These are phyloP conservation scores for Pichia paraexigua DNA, from an alignment of 805 yeast genomes.

Conservation along the genomic window DNA sequence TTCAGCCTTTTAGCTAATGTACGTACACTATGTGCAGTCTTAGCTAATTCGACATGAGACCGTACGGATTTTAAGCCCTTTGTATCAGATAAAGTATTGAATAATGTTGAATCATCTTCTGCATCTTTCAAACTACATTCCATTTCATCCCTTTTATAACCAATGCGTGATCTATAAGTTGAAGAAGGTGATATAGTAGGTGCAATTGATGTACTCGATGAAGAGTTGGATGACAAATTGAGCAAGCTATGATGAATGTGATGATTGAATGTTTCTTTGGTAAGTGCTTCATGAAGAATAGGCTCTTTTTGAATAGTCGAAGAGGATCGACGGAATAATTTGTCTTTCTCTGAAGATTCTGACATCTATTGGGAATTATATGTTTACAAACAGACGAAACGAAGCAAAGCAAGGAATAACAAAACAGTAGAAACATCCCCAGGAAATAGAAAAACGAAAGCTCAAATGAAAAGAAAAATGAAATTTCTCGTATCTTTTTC, in stretches of 20 bases:
- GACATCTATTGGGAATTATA: neutral
- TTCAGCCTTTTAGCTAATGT: slow-evolving; percentile 63
- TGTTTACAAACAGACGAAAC: neutral
- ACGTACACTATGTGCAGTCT: slow-evolving; percentile 76
- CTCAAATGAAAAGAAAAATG: neutral
- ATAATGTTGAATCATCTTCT: slow-evolving; percentile 5
- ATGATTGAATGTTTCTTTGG: neutral
- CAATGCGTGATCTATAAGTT: neutral
- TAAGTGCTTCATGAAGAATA: neutral
- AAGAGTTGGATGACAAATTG: neutral
- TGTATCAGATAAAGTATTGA: slow-evolving; percentile 6
- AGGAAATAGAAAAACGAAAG: neutral
- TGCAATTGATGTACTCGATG: neutral
- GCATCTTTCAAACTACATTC: neutral
- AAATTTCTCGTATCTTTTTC: neutral
- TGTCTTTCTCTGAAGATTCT: neutral
- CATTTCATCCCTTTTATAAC: neutral
- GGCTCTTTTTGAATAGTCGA: neutral
- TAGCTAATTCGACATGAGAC: slow-evolving; percentile 69
- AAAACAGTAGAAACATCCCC: neutral
- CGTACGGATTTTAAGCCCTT: slow-evolving; percentile 44
- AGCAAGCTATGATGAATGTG: neutral
- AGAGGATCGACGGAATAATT: neutral
- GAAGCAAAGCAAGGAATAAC: neutral
- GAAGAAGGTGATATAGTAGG: neutral